Evolutionary conservation across 2,329 filamentous ascomycete species (phyloP).

Genomic region (Bretziella fagacearum): DNA sequence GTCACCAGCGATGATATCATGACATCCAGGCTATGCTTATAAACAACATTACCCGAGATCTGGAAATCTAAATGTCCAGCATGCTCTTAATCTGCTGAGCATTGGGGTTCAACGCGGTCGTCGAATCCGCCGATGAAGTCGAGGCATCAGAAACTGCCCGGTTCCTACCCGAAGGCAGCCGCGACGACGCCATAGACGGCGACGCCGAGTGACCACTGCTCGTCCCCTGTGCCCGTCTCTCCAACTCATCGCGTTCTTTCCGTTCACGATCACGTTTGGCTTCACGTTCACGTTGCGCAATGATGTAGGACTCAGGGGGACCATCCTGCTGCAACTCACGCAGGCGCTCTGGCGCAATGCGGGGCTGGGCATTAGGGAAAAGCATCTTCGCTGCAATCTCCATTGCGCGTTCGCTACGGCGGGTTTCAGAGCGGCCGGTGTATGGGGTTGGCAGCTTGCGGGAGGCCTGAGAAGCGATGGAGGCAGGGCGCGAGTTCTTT

Average conservation of each 20-base stretch:
- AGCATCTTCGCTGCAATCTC: slow-evolving; percentile 29
- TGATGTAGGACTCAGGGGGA: slow-evolving; percentile 24
- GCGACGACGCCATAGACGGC: slow-evolving; percentile 12
- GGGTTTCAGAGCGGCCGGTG: slow-evolving; percentile 27
- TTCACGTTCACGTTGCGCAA: neutral
- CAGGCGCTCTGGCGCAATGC: slow-evolving; percentile 21
- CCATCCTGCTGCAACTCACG: slow-evolving; percentile 29
- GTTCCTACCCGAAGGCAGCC: slow-evolving; percentile 15
- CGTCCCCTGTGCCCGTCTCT: neutral
- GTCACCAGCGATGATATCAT: no score
- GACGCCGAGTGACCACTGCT: neutral
- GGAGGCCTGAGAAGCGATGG: neutral
- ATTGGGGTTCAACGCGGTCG: slow-evolving; percentile 30
- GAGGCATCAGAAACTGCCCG: slow-evolving; percentile 24
- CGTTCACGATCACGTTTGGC: neutral
- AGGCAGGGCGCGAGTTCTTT: neutral
- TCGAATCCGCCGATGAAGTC: slow-evolving; percentile 26
- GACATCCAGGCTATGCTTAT: no score
- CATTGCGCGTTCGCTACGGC: slow-evolving; percentile 29
- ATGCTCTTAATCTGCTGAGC: slow-evolving; percentile 42
- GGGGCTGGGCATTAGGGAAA: slow-evolving; percentile 28
- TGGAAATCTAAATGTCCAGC: slow-evolving; percentile 36
- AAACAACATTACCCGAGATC: no score
- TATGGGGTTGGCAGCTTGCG: slow-evolving; percentile 20
- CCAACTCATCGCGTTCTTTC: neutral